Evolutionary conservation across 2,329 filamentous ascomycete genomes (phyloP), one percentile per base, ranked within the genome.

Genomic region (Paecilomyces variotii): DNA sequence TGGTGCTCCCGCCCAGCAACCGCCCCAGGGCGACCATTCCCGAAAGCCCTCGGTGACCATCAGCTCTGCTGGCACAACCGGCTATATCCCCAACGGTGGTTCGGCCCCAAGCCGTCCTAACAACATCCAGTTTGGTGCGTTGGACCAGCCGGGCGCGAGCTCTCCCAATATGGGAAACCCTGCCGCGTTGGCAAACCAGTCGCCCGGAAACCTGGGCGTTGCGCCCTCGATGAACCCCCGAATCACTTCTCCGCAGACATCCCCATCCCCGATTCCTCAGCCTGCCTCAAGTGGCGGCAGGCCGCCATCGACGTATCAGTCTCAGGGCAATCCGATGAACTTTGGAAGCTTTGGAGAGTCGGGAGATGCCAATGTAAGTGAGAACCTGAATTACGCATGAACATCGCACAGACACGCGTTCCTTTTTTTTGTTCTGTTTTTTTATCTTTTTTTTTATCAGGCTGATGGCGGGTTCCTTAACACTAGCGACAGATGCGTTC

Each of bases 11-110:
- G 72, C 74, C 49, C 69, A 39, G 14, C 35, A 39, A 39, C 35
- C 35, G 35, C 35, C 73, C 65, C 75, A 81, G 57, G 80, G 80
- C 66, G 87, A 91, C 67, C 92, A 97, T 79, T 83, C 81, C 71
- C 86, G 91, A 72, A 96, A 96, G 78, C 86, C 87, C 64, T 96
- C 93, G 19, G 88, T 96, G 69, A 96, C 92, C 69, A 96, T 97
- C 80, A 91, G 85, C 74, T 87, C 91, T 67, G 89, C 89, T 71
- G 90, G 88, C 66, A 84, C 89, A 58, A 89, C 83, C 66, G 87
- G 87, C 70, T 89, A 86, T 73, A 84, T 87, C 61, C 82, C 87
- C 67, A 96, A 95, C 80, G 90, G 90, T 67, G 88, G 85, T 58
- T 82, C 83, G 58, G 84, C 71, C 49, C 66, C 73, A 25, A 75